A percentile compares a stretch with the other conserved stretches of the same genome.
Evolutionary conservation across 2,329 filamentous ascomycete genomes (phyloP).

Genomic region (Nannizzia gypsea): DNA sequence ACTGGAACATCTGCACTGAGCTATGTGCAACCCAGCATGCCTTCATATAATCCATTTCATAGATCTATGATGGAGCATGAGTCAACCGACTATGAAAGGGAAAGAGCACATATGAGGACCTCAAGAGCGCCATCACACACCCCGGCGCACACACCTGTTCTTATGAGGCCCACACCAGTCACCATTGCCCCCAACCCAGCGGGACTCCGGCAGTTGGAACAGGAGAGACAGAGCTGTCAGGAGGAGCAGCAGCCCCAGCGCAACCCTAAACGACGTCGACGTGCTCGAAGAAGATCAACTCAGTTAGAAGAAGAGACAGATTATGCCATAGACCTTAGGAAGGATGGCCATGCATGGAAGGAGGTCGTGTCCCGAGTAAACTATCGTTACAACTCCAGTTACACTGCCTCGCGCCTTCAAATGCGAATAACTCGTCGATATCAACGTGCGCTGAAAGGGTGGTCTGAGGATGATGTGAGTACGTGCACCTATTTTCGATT

Average conservation of each 20-base stretch:
- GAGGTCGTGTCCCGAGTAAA: slow-evolving; percentile 27
- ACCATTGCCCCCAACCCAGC: slow-evolving; percentile 31
- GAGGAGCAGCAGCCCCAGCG: slow-evolving; percentile 20
- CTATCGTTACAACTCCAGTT: slow-evolving; percentile 28
- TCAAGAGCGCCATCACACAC: slow-evolving; percentile 16
- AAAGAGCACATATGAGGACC: slow-evolving; percentile 17
- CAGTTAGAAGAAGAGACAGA: slow-evolving; percentile 31
- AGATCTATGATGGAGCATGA: slow-evolving; percentile 15
- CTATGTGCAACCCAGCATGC: slow-evolving; percentile 22
- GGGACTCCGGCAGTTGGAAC: slow-evolving; percentile 29
- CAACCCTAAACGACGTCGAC: slow-evolving; percentile 18
- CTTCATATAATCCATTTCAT: slow-evolving; percentile 15
- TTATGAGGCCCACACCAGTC: slow-evolving; percentile 17
- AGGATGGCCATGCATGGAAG: slow-evolving; percentile 30
- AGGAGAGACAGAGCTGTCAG: slow-evolving; percentile 23
- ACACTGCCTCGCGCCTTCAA: slow-evolving; percentile 30
- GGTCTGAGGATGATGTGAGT: slow-evolving; percentile 36
- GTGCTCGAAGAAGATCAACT: slow-evolving; percentile 17
- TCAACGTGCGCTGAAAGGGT: slow-evolving; percentile 26
- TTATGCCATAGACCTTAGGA: slow-evolving; percentile 28
- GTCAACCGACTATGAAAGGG: slow-evolving; percentile 21
- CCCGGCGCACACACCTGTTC: slow-evolving; percentile 4
- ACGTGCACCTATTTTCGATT: slow-evolving; percentile 20
- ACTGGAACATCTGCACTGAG: slow-evolving; percentile 21
- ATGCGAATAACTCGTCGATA: slow-evolving; percentile 29